Evolutionary conservation across 345 rosid genomes (phyloP), one percentile per base, ranked within the genome.

Genomic region (Excoecaria agallocha): DNA sequence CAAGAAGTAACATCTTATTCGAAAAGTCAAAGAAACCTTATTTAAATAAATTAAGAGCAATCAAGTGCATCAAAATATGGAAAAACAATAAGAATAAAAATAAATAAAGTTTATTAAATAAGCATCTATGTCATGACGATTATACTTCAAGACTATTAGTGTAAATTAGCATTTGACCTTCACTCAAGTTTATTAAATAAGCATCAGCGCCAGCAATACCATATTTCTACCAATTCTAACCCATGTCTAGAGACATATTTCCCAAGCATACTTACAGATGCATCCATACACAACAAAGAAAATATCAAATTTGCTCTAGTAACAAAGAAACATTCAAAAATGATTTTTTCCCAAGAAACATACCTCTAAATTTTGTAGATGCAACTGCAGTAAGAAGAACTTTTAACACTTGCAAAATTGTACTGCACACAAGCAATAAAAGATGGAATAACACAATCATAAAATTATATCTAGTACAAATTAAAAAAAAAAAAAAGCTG

Each of bases 301-400:
- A 38, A 25, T 9, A 12, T 49, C 35, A 75, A 35, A 52, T 66
- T 12, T 16, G 43, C 39, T 69, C 37, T 15, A 54, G 17, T 16
- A 73, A 57, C 51, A 75, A 51, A 20, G 70, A 68, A 63, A 74
- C 24, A 68, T 71, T 70, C 73, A 74, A 81, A 68, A 52, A 73
- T 55, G 70, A 73, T 49, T 25, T 56, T 1, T 30, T 46, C 68
- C 78, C 57, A 71, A 68, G 68, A 54, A 76, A 77, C 76, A 51
- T 85, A 91, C 99, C 99, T 93, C 91, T 85, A 79, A 93, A 93
- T 84, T 95, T 95, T 74, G 94, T 45, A 19, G 99, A 95, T 79
- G 98, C 93, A 57, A 90, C 98, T 64, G 98, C 98, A 63, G 97
- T 95, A 66, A 95, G 94, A 76, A 93, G 99, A 57, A 95, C 94